Percentiles rank a stretch among this genome's conserved stretches.
Conservation (phyloP, 78 protist genomes). For the Chrysochromulina parva region DNA sequence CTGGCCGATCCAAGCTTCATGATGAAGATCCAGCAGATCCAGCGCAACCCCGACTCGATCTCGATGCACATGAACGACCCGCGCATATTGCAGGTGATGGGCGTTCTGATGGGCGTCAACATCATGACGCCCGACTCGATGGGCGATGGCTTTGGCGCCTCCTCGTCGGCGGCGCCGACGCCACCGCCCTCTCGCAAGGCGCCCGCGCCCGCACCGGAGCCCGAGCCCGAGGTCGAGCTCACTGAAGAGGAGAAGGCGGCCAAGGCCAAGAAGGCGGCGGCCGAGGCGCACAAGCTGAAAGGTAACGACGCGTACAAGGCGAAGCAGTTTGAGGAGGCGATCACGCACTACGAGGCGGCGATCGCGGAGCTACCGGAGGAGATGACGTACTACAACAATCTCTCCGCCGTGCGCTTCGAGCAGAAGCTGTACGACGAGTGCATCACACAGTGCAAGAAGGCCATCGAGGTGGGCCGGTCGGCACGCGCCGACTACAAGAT, state of each 20-base stretch:
- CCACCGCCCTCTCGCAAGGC: not conserved
- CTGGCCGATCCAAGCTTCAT: slow-evolving; percentile 66
- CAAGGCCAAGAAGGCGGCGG: slow-evolving; percentile 34
- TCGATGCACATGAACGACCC: slow-evolving; percentile 35
- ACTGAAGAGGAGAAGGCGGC: not conserved
- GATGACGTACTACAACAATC: slow-evolving; percentile 63
- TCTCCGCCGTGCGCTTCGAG: slow-evolving; percentile 76
- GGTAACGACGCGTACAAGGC: slow-evolving; percentile 78
- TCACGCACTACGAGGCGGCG: slow-evolving; percentile 69
- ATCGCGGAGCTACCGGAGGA: slow-evolving; percentile 59
- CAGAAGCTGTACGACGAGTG: slow-evolving; percentile 45
- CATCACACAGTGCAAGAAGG: slow-evolving; percentile 53
- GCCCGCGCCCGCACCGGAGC: slow-evolving; percentile 16
- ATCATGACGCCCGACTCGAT: not conserved
- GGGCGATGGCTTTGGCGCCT: not conserved
- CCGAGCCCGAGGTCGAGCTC: slow-evolving; percentile 30
- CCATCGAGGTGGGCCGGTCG: slow-evolving; percentile 56
- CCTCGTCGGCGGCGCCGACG: not conserved
- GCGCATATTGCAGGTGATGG: slow-evolving; percentile 46
- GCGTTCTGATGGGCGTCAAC: slow-evolving; percentile 63
- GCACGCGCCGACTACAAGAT: slow-evolving; percentile 66
- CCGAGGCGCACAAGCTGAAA: slow-evolving; percentile 65
- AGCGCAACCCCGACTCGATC: not conserved
- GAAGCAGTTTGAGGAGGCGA: slow-evolving; percentile 71
- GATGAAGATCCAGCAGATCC: slow-evolving; percentile 9